A percentile compares a stretch with the other conserved stretches of the same genome.
These are phyloP conservation scores for Fusarium subtropicale DNA, from an alignment of 2,329 filamentous ascomycete species.

Conservation along the genomic window DNA sequence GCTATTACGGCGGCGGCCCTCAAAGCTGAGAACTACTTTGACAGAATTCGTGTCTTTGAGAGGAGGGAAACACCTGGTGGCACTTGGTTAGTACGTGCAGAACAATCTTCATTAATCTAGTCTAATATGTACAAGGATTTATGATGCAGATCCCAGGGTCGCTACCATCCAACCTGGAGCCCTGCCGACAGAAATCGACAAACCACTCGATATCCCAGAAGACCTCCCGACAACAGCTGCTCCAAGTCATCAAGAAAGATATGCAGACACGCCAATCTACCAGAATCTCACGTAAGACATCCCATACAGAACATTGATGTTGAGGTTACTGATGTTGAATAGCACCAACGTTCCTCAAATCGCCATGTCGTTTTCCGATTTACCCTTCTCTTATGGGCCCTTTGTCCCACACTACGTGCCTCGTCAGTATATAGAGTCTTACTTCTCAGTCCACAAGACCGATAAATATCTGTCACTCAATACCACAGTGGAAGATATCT, in stretches of 20 bases:
- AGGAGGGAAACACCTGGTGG: slow-evolving; percentile 57
- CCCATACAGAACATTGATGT: neutral
- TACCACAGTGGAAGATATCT: slow-evolving; percentile 64
- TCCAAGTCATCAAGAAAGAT: slow-evolving; percentile 60
- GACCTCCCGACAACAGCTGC: slow-evolving; percentile 55
- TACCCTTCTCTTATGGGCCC: slow-evolving; percentile 64
- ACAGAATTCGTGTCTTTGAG: slow-evolving; percentile 58
- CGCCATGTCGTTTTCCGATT: slow-evolving; percentile 67
- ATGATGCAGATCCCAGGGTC: slow-evolving; percentile 56
- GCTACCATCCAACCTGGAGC: slow-evolving; percentile 56
- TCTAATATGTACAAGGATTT: slow-evolving; percentile 58
- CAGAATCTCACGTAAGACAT: slow-evolving; percentile 60
- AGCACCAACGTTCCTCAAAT: slow-evolving; percentile 68
- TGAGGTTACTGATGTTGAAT: neutral
- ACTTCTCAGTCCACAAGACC: slow-evolving; percentile 62
- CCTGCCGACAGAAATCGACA: slow-evolving; percentile 59
- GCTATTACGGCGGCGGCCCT: slow-evolving; percentile 59
- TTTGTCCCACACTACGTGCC: slow-evolving; percentile 67
- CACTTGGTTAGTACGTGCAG: slow-evolving; percentile 53
- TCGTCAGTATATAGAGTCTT: slow-evolving; percentile 66
- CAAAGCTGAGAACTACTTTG: slow-evolving; percentile 58
- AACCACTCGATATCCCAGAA: slow-evolving; percentile 57
- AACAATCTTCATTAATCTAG: neutral
- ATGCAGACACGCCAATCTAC: slow-evolving; percentile 63
- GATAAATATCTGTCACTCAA: slow-evolving; percentile 61